Evolutionary conservation across 2,329 filamentous ascomycete genomes (phyloP), one percentile per base, ranked within the genome.

Genomic region (Penicillium verrucosum): DNA sequence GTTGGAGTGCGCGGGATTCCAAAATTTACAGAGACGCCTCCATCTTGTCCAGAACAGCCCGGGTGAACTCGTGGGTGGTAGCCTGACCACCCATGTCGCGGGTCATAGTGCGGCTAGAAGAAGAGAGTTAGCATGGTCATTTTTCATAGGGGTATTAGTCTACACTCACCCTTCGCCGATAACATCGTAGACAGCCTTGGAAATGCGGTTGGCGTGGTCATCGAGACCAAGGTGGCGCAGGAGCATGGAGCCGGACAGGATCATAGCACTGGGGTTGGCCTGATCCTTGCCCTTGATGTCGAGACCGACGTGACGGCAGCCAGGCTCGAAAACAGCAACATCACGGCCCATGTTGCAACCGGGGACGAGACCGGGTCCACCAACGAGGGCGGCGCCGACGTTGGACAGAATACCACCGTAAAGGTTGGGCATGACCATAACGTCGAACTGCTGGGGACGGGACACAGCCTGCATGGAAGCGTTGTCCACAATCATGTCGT

Each of bases 401-500:
- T 99, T 99, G 82, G 94, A 97, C 66, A 99, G 84, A 72, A 99
- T 99, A 76, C 93, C 92, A 78, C 93, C 93, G 85, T 97, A 97
- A 74, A 97, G 82, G 84, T 99, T 99, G 72, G 94, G 94, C 92
- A 97, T 97, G 77, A 99, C 94, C 88, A 99, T 90, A 70, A 99
- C 94, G 77, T 99, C 94, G 75, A 99, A 99, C 80, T 99, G 94
- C 81, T 97, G 94, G 61, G 94, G 94, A 66, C 86, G 85, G 67
- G 90, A 92, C 68, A 99, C 94, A 75, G 92, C 95, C 83, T 99
- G 94, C 94, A 99, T 99, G 73, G 90, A 96, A 72, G 94, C 94
- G 80, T 99, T 99, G 82, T 99, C 94, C 79, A 99, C 94, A 78
- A 99, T 99, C 93, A 99, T 97, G 81, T 99, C 94, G 83, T 95